These are phyloP conservation scores for Farysia itapuensis DNA, from an alignment of 1,284 basidiomycete genomes.

Conservation along the genomic window DNA sequence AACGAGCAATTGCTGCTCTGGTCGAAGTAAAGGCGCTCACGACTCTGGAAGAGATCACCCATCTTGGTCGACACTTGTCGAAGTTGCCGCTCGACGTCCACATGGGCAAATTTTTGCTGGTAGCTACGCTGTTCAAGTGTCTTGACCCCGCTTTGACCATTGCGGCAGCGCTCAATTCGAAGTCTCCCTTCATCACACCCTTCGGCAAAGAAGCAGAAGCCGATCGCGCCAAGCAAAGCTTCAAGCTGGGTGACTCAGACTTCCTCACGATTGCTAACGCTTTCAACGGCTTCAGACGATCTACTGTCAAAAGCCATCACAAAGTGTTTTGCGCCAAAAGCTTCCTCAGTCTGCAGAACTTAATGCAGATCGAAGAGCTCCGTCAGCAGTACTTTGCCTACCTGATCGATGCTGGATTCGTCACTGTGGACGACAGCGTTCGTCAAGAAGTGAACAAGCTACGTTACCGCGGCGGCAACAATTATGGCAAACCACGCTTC, in stretches of 20 bases:
- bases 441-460: slow-evolving; percentile 72
- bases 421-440: slow-evolving; percentile 71
- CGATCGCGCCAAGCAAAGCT: slow-evolving; percentile 77
- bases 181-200: slow-evolving; percentile 83
- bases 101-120: slow-evolving; percentile 88
- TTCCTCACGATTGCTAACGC: slow-evolving; percentile 91
- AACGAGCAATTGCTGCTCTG: slow-evolving; percentile 83
- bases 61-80: slow-evolving; percentile 86
- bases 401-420: slow-evolving; percentile 83
- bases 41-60: slow-evolving; percentile 84
- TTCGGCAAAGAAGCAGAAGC: slow-evolving; percentile 86
- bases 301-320: slow-evolving; percentile 67
- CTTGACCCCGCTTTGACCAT: slow-evolving; percentile 94
- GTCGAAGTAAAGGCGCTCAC: slow-evolving; percentile 92
- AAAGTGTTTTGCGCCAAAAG: slow-evolving; percentile 74
- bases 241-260: slow-evolving; percentile 88
- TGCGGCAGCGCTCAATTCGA: slow-evolving; percentile 84
- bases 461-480: slow-evolving; percentile 52
- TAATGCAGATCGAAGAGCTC: slow-evolving; percentile 95
- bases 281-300: slow-evolving; percentile 82
- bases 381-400: slow-evolving; percentile 83
- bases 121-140: slow-evolving; percentile 82
- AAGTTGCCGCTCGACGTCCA: slow-evolving; percentile 95
- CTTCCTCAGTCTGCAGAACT: slow-evolving; percentile 84
- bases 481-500: slow-evolving; percentile 70